Conservation (phyloP, 1,284 basidiomycete species). For the Laetiporus sulphureus region DNA sequence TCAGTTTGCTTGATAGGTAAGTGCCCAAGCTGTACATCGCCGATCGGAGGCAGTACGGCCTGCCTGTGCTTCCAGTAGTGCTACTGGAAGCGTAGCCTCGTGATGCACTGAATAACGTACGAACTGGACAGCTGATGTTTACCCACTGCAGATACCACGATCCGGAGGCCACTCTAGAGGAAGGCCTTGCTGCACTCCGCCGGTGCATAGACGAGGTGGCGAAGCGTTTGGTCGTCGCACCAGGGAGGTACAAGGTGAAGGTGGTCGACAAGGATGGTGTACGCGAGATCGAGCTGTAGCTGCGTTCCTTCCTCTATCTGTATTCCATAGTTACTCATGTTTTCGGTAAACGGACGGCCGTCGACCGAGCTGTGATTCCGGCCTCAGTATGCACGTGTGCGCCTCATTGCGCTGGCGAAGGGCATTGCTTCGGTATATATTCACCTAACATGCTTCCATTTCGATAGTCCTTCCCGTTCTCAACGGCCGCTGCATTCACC, state of each 20-base stretch:
- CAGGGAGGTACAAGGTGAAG: slow-evolving; percentile 83
- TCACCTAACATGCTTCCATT: no score
- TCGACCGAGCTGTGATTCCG: no score
- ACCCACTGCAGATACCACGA: slow-evolving; percentile 65
- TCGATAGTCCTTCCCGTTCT: no score
- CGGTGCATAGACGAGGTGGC: slow-evolving; percentile 88
- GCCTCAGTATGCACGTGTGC: no score
- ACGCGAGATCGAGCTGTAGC: slow-evolving; percentile 64
- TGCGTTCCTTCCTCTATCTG: no score
- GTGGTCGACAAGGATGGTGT: slow-evolving; percentile 89
- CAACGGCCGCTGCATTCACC: no score
- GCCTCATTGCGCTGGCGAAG: no score
- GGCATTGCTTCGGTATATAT: no score
- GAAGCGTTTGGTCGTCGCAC: slow-evolving; percentile 79
- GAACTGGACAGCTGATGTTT: no score
- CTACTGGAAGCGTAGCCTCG: no score
- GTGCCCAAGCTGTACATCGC: slow-evolving; percentile 15
- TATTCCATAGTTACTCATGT: no score
- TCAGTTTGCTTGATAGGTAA: slow-evolving; percentile 88
- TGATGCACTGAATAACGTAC: background rate
- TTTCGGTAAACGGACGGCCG: no score
- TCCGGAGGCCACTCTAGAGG: slow-evolving; percentile 76
- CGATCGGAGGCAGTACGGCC: background rate
- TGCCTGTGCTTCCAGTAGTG: background rate
- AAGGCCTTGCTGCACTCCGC: slow-evolving; percentile 78